A percentile compares a stretch with the other conserved stretches of the same genome.
Conservation (phyloP, 1,284 basidiomycete genomes). For the Cryptococcus floricola region DNA sequence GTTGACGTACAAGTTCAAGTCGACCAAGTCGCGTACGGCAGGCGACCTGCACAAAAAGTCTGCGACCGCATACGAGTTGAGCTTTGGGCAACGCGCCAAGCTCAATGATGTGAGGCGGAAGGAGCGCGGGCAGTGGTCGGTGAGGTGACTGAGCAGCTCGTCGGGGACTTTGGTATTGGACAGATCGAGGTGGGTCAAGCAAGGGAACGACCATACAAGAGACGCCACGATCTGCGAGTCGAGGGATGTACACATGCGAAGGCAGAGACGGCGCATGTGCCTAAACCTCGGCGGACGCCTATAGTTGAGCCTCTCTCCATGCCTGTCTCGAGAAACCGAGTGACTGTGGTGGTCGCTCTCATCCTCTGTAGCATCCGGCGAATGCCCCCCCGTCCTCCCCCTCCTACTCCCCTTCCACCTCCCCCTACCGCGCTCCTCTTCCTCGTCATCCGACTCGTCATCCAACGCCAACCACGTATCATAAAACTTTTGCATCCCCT, state of each 20-base stretch:
- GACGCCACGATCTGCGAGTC: constrained; percentile 67
- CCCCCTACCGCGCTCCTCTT: constrained; percentile 49
- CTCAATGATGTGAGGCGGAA: constrained; percentile 73
- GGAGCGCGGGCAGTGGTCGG: constrained; percentile 55
- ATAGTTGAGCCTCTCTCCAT: constrained; percentile 2
- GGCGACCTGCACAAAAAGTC: constrained; percentile 69
- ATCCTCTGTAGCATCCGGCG: constrained; percentile 27
- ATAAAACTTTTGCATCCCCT: constrained; percentile 78
- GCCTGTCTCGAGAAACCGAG: background rate
- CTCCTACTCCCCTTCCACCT: constrained; percentile 12
- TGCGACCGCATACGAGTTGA: constrained; percentile 74
- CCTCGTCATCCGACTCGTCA: constrained; percentile 54
- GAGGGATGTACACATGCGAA: constrained; percentile 77
- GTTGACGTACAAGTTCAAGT: constrained; percentile 87
- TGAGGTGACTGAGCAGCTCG: constrained; percentile 48
- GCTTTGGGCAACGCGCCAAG: constrained; percentile 78
- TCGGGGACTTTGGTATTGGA: constrained; percentile 67
- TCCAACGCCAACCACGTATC: constrained; percentile 57
- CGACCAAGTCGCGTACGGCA: constrained; percentile 59
- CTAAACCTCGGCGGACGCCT: constrained; percentile 59
- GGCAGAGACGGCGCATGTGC: constrained; percentile 73
- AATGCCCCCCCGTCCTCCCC: background rate
- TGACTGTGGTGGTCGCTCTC: constrained; percentile 25
- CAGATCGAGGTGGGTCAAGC: constrained; percentile 52
- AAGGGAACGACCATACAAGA: constrained; percentile 57